Evolutionary conservation across 2,329 filamentous ascomycete genomes (phyloP).

Genomic region (Dactylellina haptotyla): DNA sequence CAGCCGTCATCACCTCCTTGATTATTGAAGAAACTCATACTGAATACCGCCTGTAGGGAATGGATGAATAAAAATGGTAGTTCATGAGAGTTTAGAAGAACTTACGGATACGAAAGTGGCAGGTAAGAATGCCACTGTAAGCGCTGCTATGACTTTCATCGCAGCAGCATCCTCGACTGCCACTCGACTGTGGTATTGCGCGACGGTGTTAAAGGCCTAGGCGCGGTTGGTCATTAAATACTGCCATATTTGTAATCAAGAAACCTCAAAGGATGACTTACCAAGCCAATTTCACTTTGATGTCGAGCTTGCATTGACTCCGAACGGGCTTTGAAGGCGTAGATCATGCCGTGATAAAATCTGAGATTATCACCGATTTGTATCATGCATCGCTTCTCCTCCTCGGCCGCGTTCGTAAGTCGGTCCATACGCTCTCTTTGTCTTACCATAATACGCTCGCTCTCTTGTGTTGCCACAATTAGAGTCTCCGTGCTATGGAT

Average conservation of each 20-base stretch:
- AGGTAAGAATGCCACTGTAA: conserved; percentile 39
- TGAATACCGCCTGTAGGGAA: conserved; percentile 34
- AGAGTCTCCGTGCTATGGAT: conserved; percentile 48
- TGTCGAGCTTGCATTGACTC: conserved; percentile 43
- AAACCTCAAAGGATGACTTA: too few species aligned
- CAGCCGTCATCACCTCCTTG: conserved; percentile 19
- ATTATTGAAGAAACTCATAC: conserved; percentile 53
- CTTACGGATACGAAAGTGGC: conserved; percentile 48
- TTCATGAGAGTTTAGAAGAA: not conserved
- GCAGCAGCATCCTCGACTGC: conserved; percentile 27
- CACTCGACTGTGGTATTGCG: conserved; percentile 40
- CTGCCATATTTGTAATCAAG: too few species aligned
- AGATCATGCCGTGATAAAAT: conserved; percentile 43
- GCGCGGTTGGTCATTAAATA: not conserved
- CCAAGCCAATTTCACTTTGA: conserved; percentile 40
- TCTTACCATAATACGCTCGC: conserved; percentile 23
- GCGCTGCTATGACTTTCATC: conserved; percentile 35
- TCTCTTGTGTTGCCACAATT: conserved; percentile 23
- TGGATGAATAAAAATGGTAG: not conserved
- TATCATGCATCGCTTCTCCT: conserved; percentile 35
- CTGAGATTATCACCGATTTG: conserved; percentile 37
- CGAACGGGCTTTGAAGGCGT: conserved; percentile 45
- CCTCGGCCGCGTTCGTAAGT: conserved; percentile 20
- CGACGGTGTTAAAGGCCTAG: conserved; percentile 44
- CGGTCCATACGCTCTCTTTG: conserved; percentile 18